These are phyloP conservation scores for Trametes maxima DNA, from an alignment of 768 basidiomycete species.

Conservation along the genomic window DNA sequence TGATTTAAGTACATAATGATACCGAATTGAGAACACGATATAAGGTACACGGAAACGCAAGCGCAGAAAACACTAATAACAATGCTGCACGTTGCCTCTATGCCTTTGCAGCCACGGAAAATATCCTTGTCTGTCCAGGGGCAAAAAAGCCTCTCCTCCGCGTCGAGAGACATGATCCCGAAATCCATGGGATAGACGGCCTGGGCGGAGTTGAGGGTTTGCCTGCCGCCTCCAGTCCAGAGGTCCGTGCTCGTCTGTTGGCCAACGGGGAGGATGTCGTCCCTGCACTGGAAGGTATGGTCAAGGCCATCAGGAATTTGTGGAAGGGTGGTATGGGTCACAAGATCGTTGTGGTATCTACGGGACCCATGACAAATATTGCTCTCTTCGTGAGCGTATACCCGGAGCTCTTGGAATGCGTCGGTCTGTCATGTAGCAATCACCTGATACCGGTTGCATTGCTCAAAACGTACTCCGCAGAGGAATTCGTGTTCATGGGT, in stretches of 20 bases:
- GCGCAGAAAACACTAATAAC: conserved; percentile 56
- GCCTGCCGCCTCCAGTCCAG: conserved; percentile 48
- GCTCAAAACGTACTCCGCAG: conserved; percentile 23
- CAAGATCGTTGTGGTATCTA: conserved; percentile 71
- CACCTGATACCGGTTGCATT: neutral
- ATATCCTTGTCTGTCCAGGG: conserved; percentile 68
- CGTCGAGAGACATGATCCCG: conserved; percentile 61
- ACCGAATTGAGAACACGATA: neutral
- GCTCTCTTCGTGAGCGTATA: conserved; percentile 43
- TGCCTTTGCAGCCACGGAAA: conserved; percentile 65
- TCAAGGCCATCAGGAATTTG: conserved; percentile 48
- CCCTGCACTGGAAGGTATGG: conserved; percentile 73
- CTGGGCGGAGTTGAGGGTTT: conserved; percentile 85
- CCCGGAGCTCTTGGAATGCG: conserved; percentile 52
- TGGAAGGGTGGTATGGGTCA: conserved; percentile 62
- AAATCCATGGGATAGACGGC: conserved; percentile 84
- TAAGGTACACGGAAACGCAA: conserved; percentile 83
- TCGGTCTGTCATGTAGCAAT: conserved; percentile 33
- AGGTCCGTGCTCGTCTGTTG: conserved; percentile 52
- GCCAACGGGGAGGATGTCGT: conserved; percentile 42
- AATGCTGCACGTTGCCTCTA: conserved; percentile 81
- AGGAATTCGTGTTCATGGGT: conserved; percentile 86
- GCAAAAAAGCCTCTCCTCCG: conserved; percentile 70
- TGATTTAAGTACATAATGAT: neutral
- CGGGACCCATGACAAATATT: conserved; percentile 86